These are phyloP conservation scores for Lachnellula cervina DNA, from an alignment of 2,329 filamentous ascomycete genomes.

Conservation along the genomic window DNA sequence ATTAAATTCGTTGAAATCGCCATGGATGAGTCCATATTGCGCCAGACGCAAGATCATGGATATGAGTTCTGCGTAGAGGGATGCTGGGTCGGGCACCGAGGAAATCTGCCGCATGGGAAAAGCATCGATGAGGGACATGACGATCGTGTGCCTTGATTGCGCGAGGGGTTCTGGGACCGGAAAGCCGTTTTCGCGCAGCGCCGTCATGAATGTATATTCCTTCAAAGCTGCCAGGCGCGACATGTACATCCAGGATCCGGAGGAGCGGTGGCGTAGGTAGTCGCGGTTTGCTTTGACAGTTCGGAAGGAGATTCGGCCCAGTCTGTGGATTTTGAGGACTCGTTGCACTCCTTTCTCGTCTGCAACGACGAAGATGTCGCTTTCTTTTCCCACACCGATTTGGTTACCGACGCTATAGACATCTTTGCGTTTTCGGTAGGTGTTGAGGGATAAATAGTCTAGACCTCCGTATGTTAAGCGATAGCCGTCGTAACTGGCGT, in stretches of 20 bases:
- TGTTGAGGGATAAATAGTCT: conserved; percentile 94
- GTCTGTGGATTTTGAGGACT: conserved; percentile 91
- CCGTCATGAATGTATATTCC: conserved; percentile 92
- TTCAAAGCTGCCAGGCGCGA: conserved; percentile 88
- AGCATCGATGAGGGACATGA: conserved; percentile 92
- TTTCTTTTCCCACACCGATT: conserved; percentile 95
- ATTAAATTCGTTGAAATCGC: conserved; percentile 99
- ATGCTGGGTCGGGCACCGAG: conserved; percentile 73
- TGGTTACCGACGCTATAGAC: conserved; percentile 92
- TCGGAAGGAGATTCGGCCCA: conserved; percentile 94
- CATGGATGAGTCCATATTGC: conserved; percentile 85
- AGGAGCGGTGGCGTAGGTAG: conserved; percentile 77
- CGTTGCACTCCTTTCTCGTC: conserved; percentile 70
- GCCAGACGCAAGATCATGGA: conserved; percentile 79
- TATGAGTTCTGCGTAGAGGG: conserved; percentile 89
- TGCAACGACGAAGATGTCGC: conserved; percentile 92
- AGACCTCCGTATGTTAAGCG: conserved; percentile 93
- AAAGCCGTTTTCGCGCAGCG: conserved; percentile 76
- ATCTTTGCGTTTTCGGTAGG: conserved; percentile 71
- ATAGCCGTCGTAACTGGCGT: conserved; percentile 96
- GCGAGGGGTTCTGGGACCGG: conserved; percentile 82
- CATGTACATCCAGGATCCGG: conserved; percentile 97
- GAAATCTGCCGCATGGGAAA: conserved; percentile 88
- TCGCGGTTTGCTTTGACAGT: conserved; percentile 94
- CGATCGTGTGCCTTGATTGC: conserved; percentile 90